These are phyloP conservation scores for Spizellomyces sp. DNA, from an alignment of 192 early-diverging fungal species.

Conservation along the genomic window DNA sequence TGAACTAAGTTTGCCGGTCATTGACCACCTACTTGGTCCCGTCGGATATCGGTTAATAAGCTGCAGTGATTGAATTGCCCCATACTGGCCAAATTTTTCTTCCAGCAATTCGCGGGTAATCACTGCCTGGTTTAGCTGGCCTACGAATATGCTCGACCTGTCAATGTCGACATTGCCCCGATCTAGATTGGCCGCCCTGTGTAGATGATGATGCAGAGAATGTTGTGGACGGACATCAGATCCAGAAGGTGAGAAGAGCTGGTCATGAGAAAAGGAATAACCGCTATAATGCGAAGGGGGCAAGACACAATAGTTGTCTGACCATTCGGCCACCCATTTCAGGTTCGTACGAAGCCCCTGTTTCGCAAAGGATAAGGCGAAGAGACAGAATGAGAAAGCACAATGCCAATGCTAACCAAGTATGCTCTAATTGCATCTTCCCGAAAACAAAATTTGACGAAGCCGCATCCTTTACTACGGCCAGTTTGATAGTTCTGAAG, in stretches of 20 bases:
- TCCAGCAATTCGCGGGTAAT: constrained; percentile 49
- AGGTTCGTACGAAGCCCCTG: constrained; percentile 44
- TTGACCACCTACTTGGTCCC: constrained; percentile 15
- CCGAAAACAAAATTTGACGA: constrained; percentile 70
- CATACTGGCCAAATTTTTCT: constrained; percentile 58
- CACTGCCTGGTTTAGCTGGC: constrained; percentile 56
- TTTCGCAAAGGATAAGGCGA: not conserved
- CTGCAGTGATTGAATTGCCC: constrained; percentile 50
- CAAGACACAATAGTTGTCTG: constrained; percentile 36
- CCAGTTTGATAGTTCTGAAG: constrained; percentile 43
- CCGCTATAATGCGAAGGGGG: not conserved
- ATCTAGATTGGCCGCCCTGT: constrained; percentile 46
- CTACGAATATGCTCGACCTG: constrained; percentile 63
- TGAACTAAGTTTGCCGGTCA: not conserved
- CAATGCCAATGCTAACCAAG: constrained; percentile 39
- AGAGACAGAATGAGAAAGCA: not conserved
- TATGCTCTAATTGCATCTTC: constrained; percentile 74
- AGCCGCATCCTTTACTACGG: constrained; percentile 56
- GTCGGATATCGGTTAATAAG: constrained; percentile 49
- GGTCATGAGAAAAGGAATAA: not conserved
- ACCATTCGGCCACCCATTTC: constrained; percentile 70
- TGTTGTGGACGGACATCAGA: not conserved
- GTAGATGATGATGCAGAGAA: not conserved
- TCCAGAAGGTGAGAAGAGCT: not conserved
- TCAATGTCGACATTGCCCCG: constrained; percentile 53